Conservation (phyloP, 176 grass and related monocot genomes). For the Hordeum vulgare region MorexV3_pseudomolecules_assembly NC_058519.1:594616989-594617488, state of each 20-base stretch:
- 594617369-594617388: slow-evolving; percentile 39
- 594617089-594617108: not conserved
- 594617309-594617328: not conserved
- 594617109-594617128: not conserved
- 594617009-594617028: not conserved
- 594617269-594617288: no score
- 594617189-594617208: slow-evolving; percentile 67
- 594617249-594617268: no score
- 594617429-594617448: slow-evolving; percentile 56
- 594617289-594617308: no score
- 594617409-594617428: slow-evolving; percentile 71
- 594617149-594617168: slow-evolving; percentile 11
- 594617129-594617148: not conserved
- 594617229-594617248: not conserved
- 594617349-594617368: slow-evolving; percentile 45
- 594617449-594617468: not conserved
- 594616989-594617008: slow-evolving; percentile 1
- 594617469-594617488: not conserved
- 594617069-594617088: not conserved
- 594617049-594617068: not conserved
- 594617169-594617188: slow-evolving; percentile 46
- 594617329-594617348: not conserved
- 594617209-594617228: slow-evolving; percentile 64
- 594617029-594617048: not conserved
- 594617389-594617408: slow-evolving; percentile 65